Evolutionary conservation across 306 rosid genomes (phyloP).

Genomic region (Ochetophila trinervis): DNA sequence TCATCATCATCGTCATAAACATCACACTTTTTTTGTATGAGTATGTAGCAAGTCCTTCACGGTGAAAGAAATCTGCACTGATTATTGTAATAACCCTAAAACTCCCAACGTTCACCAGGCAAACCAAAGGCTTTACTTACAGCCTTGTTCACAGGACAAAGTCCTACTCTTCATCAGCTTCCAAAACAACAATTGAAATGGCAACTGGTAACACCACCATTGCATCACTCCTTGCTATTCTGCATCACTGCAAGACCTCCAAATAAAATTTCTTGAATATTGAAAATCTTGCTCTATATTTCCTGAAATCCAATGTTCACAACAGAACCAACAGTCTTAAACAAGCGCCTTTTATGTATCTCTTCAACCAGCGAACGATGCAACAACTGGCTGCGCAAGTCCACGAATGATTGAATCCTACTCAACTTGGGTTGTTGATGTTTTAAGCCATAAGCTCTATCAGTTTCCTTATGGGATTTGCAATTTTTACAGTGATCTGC

Average conservation of each 20-base stretch:
- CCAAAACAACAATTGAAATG: too few relatives aligned
- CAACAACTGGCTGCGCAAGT: conserved; percentile 50
- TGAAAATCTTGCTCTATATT: conserved; percentile 12
- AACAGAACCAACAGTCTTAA: conserved; percentile 57
- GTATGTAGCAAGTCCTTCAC: neutral
- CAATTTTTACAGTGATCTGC: conserved; percentile 15
- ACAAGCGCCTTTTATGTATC: conserved; percentile 53
- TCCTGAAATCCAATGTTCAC: conserved; percentile 65
- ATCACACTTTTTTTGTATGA: neutral
- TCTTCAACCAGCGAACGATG: conserved; percentile 56
- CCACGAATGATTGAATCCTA: conserved; percentile 40
- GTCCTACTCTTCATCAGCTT: too few relatives aligned
- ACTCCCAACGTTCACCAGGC: neutral
- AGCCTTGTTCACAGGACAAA: neutral
- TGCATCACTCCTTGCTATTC: neutral
- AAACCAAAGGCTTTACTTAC: neutral
- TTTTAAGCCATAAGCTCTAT: conserved; percentile 16
- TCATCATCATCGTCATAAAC: conserved; percentile 9
- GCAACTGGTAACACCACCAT: too few relatives aligned
- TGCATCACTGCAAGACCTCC: conserved; percentile 2
- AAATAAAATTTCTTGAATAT: neutral
- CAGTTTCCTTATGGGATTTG: conserved; percentile 4
- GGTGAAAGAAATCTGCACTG: neutral
- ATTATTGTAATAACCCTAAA: neutral
- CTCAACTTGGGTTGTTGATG: conserved; percentile 22